Evolutionary conservation across 371 early-diverging fungal species (phyloP), one percentile per base, ranked within the genome.

Genomic region (Rozella allomycis): DNA sequence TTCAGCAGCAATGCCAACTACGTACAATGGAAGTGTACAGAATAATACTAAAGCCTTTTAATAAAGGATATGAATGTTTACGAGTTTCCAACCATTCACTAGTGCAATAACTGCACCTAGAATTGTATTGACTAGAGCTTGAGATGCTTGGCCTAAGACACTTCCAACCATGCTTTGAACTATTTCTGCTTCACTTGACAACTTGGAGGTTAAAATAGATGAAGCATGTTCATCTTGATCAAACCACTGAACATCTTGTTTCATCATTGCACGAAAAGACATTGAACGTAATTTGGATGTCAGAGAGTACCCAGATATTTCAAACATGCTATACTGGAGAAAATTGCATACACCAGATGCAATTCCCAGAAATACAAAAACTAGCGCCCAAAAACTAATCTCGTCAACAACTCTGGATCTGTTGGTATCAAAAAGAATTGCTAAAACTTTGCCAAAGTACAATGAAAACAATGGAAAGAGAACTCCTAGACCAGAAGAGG

Each of bases 231-330:
- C 41, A n/a, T 37, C 40, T 22, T 30, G 57, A 40, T 96, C 96
- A 43, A 83, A 88, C 74, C 79, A 96, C 12, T 67, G 72, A 37
- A 84, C 66, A 16, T 93, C 80, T 47, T 91, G 88, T 20, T 78
- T 70, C 23, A 96, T 53, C 25, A 84, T 64, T 1, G 84, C 54
- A 28, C 58, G 61, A 14, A 85, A 69, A 32, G 75, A 81, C 9
- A 32, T 34, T 38, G 62, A 56, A 10, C 78, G 67, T 37, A 79
- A 57, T 16, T 60, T 52, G 26, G 41, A 52, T 2, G 74, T 71
- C 36, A 79, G 49, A 8, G 30, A 33, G 35, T 70, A 72, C 30
- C 46, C 22, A 2, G 49, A 35, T 11, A 46, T 26, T 12, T 42
- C 45, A 37, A 54, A 54, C 7, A 30, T n/a, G 19, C 31, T 17